Conservation (phyloP, 2,329 filamentous ascomycete genomes). For the Penicillium sp. region DNA sequence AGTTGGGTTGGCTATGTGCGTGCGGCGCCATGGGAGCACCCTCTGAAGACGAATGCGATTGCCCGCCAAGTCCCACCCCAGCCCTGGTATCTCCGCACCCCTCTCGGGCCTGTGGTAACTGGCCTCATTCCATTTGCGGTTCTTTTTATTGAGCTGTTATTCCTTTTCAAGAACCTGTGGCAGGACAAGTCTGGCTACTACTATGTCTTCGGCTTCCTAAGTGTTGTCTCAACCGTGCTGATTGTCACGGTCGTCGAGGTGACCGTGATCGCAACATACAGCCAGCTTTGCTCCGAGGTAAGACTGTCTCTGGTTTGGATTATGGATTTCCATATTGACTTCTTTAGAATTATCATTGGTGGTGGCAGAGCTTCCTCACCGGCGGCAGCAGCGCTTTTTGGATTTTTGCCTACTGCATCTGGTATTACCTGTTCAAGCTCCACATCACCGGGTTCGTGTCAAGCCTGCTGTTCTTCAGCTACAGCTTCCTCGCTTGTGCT, state of each 20-base stretch:
- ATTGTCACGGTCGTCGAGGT: conserved; percentile 78
- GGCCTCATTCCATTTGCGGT: conserved; percentile 82
- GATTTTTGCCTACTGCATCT: conserved; percentile 79
- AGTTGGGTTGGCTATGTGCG: conserved; percentile 73
- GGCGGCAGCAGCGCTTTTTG: conserved; percentile 75
- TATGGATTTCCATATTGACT: not conserved
- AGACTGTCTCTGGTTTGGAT: conserved; percentile 14
- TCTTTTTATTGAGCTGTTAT: conserved; percentile 82
- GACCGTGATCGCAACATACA: conserved; percentile 78
- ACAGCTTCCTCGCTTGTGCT: conserved; percentile 76
- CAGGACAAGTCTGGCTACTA: conserved; percentile 90
- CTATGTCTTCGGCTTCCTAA: conserved; percentile 85
- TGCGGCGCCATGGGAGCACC: conserved; percentile 72
- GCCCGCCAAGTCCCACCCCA: conserved; percentile 73
- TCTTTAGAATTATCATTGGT: conserved; percentile 76
- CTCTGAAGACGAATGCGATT: conserved; percentile 71
- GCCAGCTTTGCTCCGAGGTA: conserved; percentile 75
- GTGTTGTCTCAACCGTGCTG: conserved; percentile 70
- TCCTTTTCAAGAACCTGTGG: conserved; percentile 84
- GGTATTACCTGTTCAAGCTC: conserved; percentile 79
- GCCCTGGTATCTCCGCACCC: conserved; percentile 69
- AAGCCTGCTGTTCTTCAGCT: conserved; percentile 79
- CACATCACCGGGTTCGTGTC: conserved; percentile 79
- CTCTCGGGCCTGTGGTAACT: conserved; percentile 66
- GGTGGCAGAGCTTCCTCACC: conserved; percentile 84